These are phyloP conservation scores for Actinidia polygama DNA, from an alignment of 179 eudicot genomes.

Conservation along the genomic window DNA sequence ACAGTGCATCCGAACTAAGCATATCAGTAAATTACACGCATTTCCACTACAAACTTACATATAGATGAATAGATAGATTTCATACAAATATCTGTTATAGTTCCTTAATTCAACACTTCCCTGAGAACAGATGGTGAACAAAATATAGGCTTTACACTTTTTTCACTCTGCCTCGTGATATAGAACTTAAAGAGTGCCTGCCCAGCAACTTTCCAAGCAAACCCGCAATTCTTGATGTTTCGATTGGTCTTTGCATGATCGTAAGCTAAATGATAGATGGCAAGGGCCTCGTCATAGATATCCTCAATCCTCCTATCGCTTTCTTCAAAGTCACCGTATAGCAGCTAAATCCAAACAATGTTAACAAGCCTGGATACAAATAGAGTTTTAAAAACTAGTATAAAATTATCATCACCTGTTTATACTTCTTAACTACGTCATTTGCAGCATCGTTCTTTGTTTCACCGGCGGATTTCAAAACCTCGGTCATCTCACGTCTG, in stretches of 20 bases:
- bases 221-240: constrained; percentile 37
- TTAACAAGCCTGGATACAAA: not conserved
- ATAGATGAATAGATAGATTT: not conserved
- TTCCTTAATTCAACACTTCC: constrained; percentile 18
- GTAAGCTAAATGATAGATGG: constrained; percentile 57
- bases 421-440: constrained; percentile 52
- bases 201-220: constrained; percentile 85
- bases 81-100: not conserved
- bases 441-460: constrained; percentile 37
- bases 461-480: constrained; percentile 10
- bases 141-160: constrained; percentile 7
- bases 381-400: not conserved
- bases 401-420: constrained; percentile 44
- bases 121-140: constrained; percentile 36
- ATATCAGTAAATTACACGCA: not conserved
- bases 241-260: constrained; percentile 32
- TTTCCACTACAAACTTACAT: not conserved
- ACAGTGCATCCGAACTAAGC: too few species aligned
- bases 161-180: constrained; percentile 14
- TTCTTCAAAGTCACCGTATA: constrained; percentile 58
- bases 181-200: constrained; percentile 37
- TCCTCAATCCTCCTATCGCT: constrained; percentile 39
- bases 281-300: constrained; percentile 56
- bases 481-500: constrained; percentile 41
- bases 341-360: constrained; percentile 32